phyloP scores from a whole-genome alignment of 2,329 filamentous ascomycete species.

The Sporothrix schenckii region DNA sequence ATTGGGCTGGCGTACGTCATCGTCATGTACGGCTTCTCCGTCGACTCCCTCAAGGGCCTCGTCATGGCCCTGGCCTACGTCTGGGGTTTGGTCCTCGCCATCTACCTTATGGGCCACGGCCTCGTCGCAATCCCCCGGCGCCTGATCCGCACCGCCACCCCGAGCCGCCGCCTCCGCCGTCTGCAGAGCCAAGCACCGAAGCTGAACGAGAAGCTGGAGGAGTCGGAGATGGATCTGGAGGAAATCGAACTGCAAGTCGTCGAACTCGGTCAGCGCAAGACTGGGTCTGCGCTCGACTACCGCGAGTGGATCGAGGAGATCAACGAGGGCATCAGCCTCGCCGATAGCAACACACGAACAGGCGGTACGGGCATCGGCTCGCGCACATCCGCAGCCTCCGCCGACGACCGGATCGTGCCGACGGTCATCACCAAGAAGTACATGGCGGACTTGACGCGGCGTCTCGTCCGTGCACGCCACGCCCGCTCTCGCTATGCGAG shows the following conservation, averaged over 20 bases:
- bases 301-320: conserved; percentile 97
- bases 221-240: conserved; percentile 77
- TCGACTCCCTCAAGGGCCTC: conserved; percentile 74
- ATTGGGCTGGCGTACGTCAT: conserved; percentile 82
- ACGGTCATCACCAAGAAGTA: conserved; percentile 91
- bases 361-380: conserved; percentile 37
- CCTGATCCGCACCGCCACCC: conserved; percentile 77
- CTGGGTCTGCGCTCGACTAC: conserved; percentile 72
- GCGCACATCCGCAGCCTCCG: conserved; percentile 45
- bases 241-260: conserved; percentile 78
- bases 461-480: conserved; percentile 79
- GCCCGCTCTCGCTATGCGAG: conserved; percentile 78
- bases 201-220: conserved; percentile 83
- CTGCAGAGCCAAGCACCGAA: conserved; percentile 79
- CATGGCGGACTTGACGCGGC: conserved; percentile 83
- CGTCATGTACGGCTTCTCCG: conserved; percentile 72
- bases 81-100: conserved; percentile 87
- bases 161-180: conserved; percentile 71
- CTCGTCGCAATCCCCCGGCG: conserved; percentile 85
- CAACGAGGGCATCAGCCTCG: conserved; percentile 71
- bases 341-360: conserved; percentile 60
- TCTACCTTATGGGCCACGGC: conserved; percentile 97
- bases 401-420: conserved; percentile 60
- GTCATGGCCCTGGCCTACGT: conserved; percentile 94
- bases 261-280: conserved; percentile 79